Evolutionary conservation across 345 rosid species (phyloP).

Genomic region (Isatis tinctoria): DNA sequence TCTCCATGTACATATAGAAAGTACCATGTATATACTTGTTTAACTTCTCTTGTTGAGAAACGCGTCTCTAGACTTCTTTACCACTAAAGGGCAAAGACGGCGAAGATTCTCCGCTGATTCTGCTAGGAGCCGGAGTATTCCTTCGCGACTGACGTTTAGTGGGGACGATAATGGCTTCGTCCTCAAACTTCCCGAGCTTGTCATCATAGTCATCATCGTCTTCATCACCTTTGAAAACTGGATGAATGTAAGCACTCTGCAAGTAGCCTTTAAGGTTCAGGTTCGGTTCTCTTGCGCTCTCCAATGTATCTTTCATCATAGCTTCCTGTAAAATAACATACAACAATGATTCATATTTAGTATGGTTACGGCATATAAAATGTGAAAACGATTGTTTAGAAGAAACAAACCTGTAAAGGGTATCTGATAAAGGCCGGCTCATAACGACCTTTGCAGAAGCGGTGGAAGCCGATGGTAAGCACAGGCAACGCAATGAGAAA

Average conservation of each 20-base stretch:
- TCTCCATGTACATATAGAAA: constrained; percentile 18
- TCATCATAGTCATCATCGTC: constrained; percentile 41
- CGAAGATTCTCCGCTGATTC: constrained; percentile 39
- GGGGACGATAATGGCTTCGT: constrained; percentile 58
- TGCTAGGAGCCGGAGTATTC: constrained; percentile 56
- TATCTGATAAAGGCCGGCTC: constrained; percentile 75
- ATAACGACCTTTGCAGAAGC: constrained; percentile 70
- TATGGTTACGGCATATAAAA: not conserved
- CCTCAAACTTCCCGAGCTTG: constrained; percentile 35
- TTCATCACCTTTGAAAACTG: constrained; percentile 53
- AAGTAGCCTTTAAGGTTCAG: constrained; percentile 69
- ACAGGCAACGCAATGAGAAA: constrained; percentile 76
- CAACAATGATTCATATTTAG: not conserved
- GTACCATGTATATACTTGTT: not conserved
- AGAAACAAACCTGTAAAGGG: constrained; percentile 67
- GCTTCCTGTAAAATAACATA: constrained; percentile 61
- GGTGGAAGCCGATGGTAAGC: constrained; percentile 75
- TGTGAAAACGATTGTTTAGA: constrained; percentile 7
- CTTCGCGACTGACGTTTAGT: constrained; percentile 60
- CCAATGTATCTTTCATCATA: constrained; percentile 91
- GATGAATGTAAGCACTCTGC: constrained; percentile 74
- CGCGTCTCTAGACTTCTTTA: constrained; percentile 21
- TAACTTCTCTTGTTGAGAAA: not conserved
- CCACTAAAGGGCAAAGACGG: constrained; percentile 35
- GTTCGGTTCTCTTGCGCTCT: constrained; percentile 71